phyloP scores from a whole-genome alignment of 305 asterid genomes.

The Lippia alba region DNA sequence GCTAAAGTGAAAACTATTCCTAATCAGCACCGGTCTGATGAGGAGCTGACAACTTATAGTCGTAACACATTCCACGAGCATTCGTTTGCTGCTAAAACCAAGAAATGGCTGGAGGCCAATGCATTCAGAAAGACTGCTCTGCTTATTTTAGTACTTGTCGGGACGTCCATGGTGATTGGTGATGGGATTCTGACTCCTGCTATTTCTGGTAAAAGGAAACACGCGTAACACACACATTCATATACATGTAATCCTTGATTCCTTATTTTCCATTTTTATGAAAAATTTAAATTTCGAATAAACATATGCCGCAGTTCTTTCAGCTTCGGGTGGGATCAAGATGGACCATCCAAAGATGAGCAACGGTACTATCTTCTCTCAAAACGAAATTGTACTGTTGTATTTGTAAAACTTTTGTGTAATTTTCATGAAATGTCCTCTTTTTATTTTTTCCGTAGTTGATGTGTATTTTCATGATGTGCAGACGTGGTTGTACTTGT shows the following conservation, averaged over 20 bases:
- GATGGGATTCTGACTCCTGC: conserved; percentile 95
- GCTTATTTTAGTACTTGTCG: conserved; percentile 77
- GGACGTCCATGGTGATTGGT: conserved; percentile 81
- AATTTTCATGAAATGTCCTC: not conserved
- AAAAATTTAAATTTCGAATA: not conserved
- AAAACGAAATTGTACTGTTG: not conserved
- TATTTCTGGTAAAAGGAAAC: conserved; percentile 58
- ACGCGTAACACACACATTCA: too few species aligned
- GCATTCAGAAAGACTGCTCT: conserved; percentile 67
- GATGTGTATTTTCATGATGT: not conserved
- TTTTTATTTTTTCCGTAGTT: not conserved
- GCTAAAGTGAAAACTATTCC: conserved; percentile 85
- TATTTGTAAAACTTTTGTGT: not conserved
- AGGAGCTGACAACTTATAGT: conserved; percentile 88
- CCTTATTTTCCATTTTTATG: conserved; percentile 12
- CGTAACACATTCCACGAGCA: conserved; percentile 78
- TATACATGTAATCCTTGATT: conserved; percentile 8
- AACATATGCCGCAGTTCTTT: conserved; percentile 55
- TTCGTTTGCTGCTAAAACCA: conserved; percentile 85
- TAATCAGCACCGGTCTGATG: conserved; percentile 91
- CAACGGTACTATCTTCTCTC: conserved; percentile 46
- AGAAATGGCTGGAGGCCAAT: conserved; percentile 83
- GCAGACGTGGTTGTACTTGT: conserved; percentile 59
- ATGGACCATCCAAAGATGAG: conserved; percentile 67
- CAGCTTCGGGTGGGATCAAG: conserved; percentile 79